These are phyloP conservation scores for Parasitella parasitica DNA, from an alignment of 371 early-diverging fungal species.

Conservation along the genomic window DNA sequence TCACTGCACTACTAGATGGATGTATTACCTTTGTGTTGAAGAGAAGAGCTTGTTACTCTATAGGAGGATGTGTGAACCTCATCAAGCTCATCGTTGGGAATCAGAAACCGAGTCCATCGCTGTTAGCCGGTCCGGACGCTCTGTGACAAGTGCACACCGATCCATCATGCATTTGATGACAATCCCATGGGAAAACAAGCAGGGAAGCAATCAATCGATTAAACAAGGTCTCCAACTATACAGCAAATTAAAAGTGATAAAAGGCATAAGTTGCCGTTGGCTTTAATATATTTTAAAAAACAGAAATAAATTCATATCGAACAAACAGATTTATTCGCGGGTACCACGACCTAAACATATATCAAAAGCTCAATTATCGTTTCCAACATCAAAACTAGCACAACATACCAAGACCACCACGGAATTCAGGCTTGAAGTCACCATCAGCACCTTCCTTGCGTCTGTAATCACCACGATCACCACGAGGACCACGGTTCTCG, in stretches of 20 bases:
- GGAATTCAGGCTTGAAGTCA: constrained; percentile 96
- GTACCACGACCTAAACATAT: constrained; percentile 32
- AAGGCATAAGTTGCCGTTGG: not conserved
- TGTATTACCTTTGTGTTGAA: constrained; percentile 22
- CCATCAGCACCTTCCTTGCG: constrained; percentile 93
- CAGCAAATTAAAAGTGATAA: not conserved
- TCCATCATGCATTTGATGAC: not conserved
- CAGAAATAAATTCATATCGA: not conserved
- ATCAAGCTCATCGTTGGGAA: not conserved
- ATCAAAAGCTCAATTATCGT: not conserved
- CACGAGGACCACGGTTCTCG: constrained; percentile 64
- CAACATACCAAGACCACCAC: constrained; percentile 71
- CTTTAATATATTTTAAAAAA: not conserved
- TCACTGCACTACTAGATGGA: constrained; percentile 5
- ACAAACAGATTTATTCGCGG: constrained; percentile 28
- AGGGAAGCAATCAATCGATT: too few species aligned
- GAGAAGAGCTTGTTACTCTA: constrained; percentile 6
- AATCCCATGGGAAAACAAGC: too few species aligned
- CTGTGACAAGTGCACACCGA: not conserved
- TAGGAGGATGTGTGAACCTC: not conserved
- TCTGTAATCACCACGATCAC: constrained; percentile 85
- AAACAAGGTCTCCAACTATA: too few species aligned
- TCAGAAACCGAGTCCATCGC: not conserved
- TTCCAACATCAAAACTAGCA: not conserved
- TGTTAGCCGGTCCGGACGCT: not conserved